Evolutionary conservation across 495 filamentous ascomycete genomes (phyloP).

Genomic region (Penicillium simplicissimum): DNA sequence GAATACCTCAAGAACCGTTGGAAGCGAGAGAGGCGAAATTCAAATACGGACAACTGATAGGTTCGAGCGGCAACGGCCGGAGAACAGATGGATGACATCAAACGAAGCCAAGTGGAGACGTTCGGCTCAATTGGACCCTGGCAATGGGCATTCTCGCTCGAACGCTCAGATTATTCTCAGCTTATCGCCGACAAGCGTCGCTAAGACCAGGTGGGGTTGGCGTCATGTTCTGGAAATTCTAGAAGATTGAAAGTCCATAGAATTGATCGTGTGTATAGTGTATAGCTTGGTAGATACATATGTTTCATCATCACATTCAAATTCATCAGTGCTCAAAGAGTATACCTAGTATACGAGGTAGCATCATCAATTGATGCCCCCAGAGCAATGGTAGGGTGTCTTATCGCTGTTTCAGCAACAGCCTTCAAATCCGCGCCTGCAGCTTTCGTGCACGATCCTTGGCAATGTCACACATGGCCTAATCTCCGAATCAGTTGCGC

Average conservation of each 20-base stretch:
- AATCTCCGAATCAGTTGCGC: slow-evolving; percentile 6
- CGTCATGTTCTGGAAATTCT: background rate
- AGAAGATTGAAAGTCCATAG: background rate
- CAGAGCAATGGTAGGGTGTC: background rate
- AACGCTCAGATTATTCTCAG: background rate
- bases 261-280: background rate
- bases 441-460: slow-evolving; percentile 60
- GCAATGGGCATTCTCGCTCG: background rate
- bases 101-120: slow-evolving; percentile 24
- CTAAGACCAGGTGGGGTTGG: slow-evolving; percentile 3
- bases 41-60: slow-evolving; percentile 11
- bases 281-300: background rate
- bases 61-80: slow-evolving; percentile 29
- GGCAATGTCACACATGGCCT: slow-evolving; percentile 77
- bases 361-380: background rate
- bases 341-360: background rate
- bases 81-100: slow-evolving; percentile 34
- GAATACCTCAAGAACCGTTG: slow-evolving; percentile 1
- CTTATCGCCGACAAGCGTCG: slow-evolving; percentile 9
- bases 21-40: slow-evolving; percentile 6
- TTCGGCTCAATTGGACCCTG: slow-evolving; percentile 13
- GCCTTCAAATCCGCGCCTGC: slow-evolving; percentile 27
- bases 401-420: background rate
- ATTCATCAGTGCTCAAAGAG: background rate
- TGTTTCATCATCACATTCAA: background rate